Evolutionary conservation across 2,329 filamentous ascomycete species (phyloP).

Genomic region (Hypoxylon sp.): DNA sequence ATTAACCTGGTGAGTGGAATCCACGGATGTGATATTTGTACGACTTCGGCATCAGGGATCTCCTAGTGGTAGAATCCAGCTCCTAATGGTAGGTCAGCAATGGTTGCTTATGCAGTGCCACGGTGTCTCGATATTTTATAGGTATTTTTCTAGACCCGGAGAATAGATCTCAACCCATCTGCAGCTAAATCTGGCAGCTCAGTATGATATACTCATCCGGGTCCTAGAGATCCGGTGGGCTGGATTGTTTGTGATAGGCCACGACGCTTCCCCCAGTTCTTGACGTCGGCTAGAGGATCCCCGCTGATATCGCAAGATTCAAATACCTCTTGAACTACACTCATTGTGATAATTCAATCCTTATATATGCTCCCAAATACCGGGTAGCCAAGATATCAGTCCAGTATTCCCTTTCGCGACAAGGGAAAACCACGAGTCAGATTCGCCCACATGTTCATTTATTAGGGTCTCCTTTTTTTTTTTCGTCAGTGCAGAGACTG

Average conservation of each 20-base stretch:
- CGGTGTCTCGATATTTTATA: conserved; percentile 12
- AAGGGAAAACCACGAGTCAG: conserved; percentile 10
- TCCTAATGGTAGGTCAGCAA: conserved; percentile 2
- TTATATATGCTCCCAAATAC: not conserved
- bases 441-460: conserved; percentile 11
- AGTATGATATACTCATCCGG: conserved; percentile 12
- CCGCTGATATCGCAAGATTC: conserved; percentile 11
- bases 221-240: conserved; percentile 26
- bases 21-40: conserved; percentile 11
- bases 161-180: conserved; percentile 32
- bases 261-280: conserved; percentile 14
- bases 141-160: conserved; percentile 11
- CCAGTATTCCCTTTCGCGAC: not conserved
- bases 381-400: conserved; percentile 1
- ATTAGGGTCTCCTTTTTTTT: not conserved
- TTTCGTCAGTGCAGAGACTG: conserved; percentile 13
- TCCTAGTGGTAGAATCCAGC: not conserved
- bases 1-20: not conserved
- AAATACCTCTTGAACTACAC: not conserved
- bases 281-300: conserved; percentile 9
- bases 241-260: conserved; percentile 29
- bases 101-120: conserved; percentile 22
- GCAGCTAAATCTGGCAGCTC: conserved; percentile 38
- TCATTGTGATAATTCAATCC: not conserved
- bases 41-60: conserved; percentile 17